phyloP scores from a whole-genome alignment of 257 asterid genomes.

The Solanum okadae region DNA sequence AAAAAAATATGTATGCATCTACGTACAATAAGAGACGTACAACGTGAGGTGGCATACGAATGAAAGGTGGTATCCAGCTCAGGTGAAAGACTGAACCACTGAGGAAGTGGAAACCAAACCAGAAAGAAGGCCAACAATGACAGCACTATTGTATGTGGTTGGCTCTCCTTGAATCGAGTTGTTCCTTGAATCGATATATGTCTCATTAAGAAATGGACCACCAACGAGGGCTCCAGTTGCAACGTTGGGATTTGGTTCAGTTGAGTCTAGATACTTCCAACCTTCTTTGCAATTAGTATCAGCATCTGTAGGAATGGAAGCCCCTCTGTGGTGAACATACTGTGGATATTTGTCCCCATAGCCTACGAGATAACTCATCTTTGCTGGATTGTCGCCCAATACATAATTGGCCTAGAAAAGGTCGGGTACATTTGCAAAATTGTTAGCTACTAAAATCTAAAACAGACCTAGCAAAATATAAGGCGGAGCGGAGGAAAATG shows the following conservation, averaged over 20 bases:
- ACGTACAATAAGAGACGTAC: not conserved
- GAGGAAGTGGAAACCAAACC: slow-evolving; percentile 61
- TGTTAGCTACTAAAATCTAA: not conserved
- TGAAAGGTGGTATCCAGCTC: not conserved
- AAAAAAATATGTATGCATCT: not conserved
- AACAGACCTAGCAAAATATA: not conserved
- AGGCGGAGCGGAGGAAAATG: not conserved
- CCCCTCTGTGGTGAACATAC: slow-evolving; percentile 91
- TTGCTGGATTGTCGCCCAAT: slow-evolving; percentile 66
- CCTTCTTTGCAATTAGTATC: slow-evolving; percentile 70
- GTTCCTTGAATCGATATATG: slow-evolving; percentile 63
- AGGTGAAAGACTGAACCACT: slow-evolving; percentile 41
- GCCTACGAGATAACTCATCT: slow-evolving; percentile 79
- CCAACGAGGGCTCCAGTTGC: slow-evolving; percentile 86
- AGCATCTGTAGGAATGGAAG: slow-evolving; percentile 60
- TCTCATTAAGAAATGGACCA: slow-evolving; percentile 74
- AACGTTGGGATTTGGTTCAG: slow-evolving; percentile 60
- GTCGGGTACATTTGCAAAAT: not conserved
- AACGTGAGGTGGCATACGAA: not conserved
- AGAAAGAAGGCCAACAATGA: slow-evolving; percentile 74
- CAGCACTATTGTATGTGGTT: slow-evolving; percentile 67
- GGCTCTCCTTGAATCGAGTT: slow-evolving; percentile 90
- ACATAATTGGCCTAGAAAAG: slow-evolving; percentile 57
- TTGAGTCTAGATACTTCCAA: slow-evolving; percentile 63
- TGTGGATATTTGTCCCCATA: slow-evolving; percentile 68